Percentiles rank a stretch among this genome's conserved stretches.
These are phyloP conservation scores for Penicillium fimorum DNA, from an alignment of 495 filamentous ascomycete species.

Conservation along the genomic window DNA sequence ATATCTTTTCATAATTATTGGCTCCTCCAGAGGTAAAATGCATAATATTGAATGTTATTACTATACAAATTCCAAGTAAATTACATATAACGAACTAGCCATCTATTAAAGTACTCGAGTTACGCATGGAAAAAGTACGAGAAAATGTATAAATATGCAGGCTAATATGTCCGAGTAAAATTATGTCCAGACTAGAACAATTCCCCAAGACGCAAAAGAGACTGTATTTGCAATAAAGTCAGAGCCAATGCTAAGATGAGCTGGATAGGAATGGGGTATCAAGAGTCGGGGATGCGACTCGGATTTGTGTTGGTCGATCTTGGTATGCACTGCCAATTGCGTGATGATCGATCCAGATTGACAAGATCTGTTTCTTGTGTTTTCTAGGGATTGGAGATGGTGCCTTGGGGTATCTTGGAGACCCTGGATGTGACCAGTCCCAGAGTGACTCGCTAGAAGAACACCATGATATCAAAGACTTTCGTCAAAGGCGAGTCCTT, in stretches of 20 bases:
- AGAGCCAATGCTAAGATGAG: slow-evolving; percentile 16
- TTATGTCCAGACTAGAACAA: slow-evolving; percentile 6
- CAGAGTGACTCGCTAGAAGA: not conserved
- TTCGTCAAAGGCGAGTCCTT: slow-evolving; percentile 1
- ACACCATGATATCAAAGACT: slow-evolving; percentile 1
- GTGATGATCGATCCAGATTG: slow-evolving; percentile 3
- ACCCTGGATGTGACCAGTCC: not conserved
- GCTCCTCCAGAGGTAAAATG: not conserved
- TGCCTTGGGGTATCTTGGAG: not conserved
- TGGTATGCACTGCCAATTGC: slow-evolving; percentile 10
- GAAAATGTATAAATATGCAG: not conserved
- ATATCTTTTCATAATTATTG: not conserved
- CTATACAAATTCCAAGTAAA: not conserved
- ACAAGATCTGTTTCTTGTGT: slow-evolving; percentile 5
- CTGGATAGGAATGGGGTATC: slow-evolving; percentile 36
- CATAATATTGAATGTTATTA: not conserved
- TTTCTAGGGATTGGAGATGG: not conserved
- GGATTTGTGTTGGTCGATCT: slow-evolving; percentile 20
- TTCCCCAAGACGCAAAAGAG: slow-evolving; percentile 9
- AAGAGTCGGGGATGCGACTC: slow-evolving; percentile 34
- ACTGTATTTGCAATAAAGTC: slow-evolving; percentile 14
- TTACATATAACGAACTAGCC: not conserved
- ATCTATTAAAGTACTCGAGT: not conserved
- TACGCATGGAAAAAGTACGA: not conserved
- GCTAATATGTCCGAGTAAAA: slow-evolving; percentile 3